phyloP scores from a whole-genome alignment of 2,329 filamentous ascomycete species.

The Cercospora nicotianae region DNA sequence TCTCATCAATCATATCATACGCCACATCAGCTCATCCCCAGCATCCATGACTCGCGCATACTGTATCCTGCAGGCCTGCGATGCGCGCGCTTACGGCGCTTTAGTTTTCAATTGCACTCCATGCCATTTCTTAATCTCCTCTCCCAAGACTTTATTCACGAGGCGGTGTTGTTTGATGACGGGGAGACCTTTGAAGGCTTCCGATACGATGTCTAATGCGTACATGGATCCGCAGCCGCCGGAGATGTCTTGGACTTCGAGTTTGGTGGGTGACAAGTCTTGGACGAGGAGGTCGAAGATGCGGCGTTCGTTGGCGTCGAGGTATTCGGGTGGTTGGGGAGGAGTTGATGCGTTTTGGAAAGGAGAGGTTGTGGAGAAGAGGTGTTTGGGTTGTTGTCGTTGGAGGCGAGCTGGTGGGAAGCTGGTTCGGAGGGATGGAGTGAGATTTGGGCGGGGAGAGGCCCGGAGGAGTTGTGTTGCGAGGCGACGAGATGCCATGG shows the following conservation, averaged over 20 bases:
- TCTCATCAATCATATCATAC: neutral
- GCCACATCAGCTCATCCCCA: neutral
- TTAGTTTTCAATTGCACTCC: slow-evolving; percentile 77
- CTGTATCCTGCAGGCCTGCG: too few relatives aligned
- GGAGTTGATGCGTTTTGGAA: neutral
- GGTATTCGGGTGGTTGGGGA: slow-evolving; percentile 46
- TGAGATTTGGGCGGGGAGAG: neutral
- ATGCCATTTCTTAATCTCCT: slow-evolving; percentile 79
- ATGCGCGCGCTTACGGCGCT: slow-evolving; percentile 40
- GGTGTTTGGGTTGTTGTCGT: neutral
- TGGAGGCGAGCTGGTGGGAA: neutral
- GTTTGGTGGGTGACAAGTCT: slow-evolving; percentile 45
- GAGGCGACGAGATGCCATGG: slow-evolving; percentile 18
- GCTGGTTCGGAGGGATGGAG: neutral
- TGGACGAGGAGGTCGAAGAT: slow-evolving; percentile 50
- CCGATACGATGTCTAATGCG: slow-evolving; percentile 72
- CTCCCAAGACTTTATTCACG: slow-evolving; percentile 72
- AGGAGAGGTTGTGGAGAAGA: neutral
- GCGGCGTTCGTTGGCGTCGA: slow-evolving; percentile 48
- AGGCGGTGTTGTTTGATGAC: slow-evolving; percentile 81
- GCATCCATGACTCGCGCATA: neutral
- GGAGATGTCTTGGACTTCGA: slow-evolving; percentile 71
- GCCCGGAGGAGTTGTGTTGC: slow-evolving; percentile 3
- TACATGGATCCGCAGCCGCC: slow-evolving; percentile 89
- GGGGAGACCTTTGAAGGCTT: slow-evolving; percentile 66